Conservation (phyloP, 2,329 filamentous ascomycete species). For the Cladorrhinum sp. region DNA sequence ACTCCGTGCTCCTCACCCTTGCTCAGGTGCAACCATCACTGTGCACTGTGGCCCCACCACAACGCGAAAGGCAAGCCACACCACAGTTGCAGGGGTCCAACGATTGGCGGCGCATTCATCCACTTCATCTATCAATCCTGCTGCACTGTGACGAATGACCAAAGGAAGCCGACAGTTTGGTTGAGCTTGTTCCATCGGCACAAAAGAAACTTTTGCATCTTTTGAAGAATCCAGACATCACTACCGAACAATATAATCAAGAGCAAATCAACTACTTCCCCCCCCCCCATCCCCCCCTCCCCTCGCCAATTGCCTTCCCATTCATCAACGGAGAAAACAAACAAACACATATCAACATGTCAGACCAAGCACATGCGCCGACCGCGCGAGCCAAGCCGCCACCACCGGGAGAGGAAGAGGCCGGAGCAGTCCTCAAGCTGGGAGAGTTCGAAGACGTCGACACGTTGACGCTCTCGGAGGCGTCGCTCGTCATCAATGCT, state of each 20-base stretch:
- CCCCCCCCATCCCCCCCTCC: too few relatives aligned
- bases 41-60: neutral
- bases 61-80: neutral
- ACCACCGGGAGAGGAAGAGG: slow-evolving; percentile 81
- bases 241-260: too few relatives aligned
- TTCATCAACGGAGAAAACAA: neutral
- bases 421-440: slow-evolving; percentile 73
- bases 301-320: too few relatives aligned
- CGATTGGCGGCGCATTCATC: neutral
- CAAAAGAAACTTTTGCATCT: neutral
- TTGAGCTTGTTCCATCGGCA: neutral
- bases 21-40: neutral
- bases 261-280: too few relatives aligned
- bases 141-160: neutral
- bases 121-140: neutral
- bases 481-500: slow-evolving; percentile 85
- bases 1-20: neutral
- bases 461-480: slow-evolving; percentile 88
- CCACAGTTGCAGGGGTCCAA: neutral
- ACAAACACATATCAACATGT: slow-evolving; percentile 19
- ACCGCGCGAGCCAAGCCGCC: slow-evolving; percentile 67
- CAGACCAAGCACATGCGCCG: slow-evolving; percentile 35
- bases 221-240: too few relatives aligned
- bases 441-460: slow-evolving; percentile 93
- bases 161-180: neutral